Conservation (phyloP, 176 grass and related monocot species). For the Oryza meridionalis region DNA sequence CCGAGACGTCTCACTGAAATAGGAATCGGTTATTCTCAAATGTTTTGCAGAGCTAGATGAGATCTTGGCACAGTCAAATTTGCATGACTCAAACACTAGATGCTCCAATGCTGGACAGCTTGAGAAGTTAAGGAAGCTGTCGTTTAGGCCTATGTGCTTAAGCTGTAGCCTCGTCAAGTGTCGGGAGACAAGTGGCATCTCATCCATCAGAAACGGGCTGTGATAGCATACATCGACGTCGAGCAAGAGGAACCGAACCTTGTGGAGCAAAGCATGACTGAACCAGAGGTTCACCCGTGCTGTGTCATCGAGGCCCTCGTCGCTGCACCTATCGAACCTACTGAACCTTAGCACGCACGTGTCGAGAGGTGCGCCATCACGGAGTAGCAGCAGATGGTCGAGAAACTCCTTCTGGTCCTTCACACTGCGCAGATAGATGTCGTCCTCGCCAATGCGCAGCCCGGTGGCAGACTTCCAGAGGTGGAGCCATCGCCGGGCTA, state of each 20-base stretch:
- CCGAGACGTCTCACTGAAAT: background rate
- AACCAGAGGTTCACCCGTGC: background rate
- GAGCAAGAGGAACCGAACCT: background rate
- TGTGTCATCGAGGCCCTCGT: background rate
- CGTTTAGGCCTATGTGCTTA: accelerated
- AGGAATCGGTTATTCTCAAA: background rate
- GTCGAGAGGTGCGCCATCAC: background rate
- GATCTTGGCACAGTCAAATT: background rate
- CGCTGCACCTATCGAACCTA: background rate
- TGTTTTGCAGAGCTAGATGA: background rate
- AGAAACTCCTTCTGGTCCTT: background rate
- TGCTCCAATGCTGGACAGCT: background rate
- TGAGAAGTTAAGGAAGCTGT: background rate
- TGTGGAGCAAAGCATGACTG: background rate
- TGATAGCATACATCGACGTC: background rate
- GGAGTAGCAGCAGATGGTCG: background rate
- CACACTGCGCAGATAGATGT: background rate
- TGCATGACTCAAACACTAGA: background rate
- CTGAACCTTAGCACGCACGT: background rate
- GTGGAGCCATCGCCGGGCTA: background rate
- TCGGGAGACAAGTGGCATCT: background rate
- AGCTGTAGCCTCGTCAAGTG: background rate
- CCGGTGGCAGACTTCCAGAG: background rate
- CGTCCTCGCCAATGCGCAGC: background rate
- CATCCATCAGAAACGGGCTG: too few species aligned